These are phyloP conservation scores for Pythium dissotocum DNA, from an alignment of 352 stramenopile genomes.

Conservation along the genomic window DNA sequence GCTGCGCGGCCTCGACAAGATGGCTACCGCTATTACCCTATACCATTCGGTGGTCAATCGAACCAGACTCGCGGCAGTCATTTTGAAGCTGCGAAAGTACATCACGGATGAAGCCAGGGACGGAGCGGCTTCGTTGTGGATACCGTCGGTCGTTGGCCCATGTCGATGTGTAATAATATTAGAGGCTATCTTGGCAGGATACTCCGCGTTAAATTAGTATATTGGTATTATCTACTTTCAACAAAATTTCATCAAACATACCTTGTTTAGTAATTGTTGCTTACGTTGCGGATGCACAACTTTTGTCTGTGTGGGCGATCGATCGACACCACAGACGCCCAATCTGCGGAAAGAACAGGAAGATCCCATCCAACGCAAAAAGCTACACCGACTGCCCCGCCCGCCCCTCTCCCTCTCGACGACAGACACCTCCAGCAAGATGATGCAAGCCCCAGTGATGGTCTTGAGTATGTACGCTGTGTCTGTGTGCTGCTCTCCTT, in stretches of 20 bases:
- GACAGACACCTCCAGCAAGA: conserved; percentile 29
- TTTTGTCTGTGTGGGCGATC: conserved; percentile 1
- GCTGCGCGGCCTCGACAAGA: too few species aligned
- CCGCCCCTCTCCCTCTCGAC: background rate
- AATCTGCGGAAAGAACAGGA: conserved; percentile 17
- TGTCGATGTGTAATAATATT: too few species aligned
- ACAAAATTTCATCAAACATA: background rate
- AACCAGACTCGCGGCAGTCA: too few species aligned
- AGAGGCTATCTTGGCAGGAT: too few species aligned
- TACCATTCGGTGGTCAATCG: too few species aligned
- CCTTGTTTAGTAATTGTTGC: background rate
- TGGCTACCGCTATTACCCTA: too few species aligned
- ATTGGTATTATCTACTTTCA: too few species aligned
- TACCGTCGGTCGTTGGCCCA: too few species aligned
- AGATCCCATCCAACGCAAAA: conserved; percentile 3
- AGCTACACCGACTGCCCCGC: background rate
- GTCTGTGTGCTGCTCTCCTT: background rate
- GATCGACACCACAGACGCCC: conserved; percentile 16
- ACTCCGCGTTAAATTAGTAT: too few species aligned
- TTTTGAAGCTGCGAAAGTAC: too few species aligned
- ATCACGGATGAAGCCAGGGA: too few species aligned
- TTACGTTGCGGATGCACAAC: conserved; percentile 10
- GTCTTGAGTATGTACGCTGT: conserved; percentile 89
- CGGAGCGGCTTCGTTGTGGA: too few species aligned
- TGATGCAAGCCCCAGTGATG: conserved; percentile 94